Conservation (phyloP, 306 rosid species). For the Coriaria nepalensis region DNA sequence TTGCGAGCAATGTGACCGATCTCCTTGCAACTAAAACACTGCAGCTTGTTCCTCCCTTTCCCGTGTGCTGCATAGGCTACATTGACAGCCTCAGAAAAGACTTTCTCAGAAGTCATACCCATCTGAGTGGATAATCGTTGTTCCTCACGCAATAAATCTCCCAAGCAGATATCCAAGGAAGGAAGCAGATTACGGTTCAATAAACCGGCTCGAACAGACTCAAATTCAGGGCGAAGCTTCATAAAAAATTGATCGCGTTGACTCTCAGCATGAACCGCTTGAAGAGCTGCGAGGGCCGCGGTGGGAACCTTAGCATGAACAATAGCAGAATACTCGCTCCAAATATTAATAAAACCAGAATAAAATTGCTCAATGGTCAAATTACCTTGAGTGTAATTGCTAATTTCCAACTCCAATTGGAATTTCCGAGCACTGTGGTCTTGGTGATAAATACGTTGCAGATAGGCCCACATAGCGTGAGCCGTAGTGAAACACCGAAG, state of each 20-base stretch:
- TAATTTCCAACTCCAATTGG: background rate
- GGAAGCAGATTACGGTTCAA: background rate
- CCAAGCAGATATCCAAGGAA: background rate
- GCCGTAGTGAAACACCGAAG: background rate
- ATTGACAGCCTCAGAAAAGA: background rate
- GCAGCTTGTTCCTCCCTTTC: background rate
- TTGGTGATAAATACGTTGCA: background rate
- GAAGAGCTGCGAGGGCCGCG: background rate
- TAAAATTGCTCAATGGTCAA: slow-evolving; percentile 1
- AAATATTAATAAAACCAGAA: background rate
- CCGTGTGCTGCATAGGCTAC: background rate
- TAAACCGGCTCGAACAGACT: background rate
- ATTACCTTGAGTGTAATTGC: background rate
- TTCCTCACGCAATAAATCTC: slow-evolving; percentile 2
- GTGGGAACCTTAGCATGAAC: background rate
- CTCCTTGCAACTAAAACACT: slow-evolving; percentile 2
- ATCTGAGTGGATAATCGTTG: background rate
- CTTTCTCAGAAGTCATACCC: background rate
- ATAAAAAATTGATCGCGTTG: slow-evolving; percentile 4
- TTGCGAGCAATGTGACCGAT: background rate
- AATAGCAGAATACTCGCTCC: background rate
- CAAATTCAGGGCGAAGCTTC: background rate
- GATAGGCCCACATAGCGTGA: background rate
- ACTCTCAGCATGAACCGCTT: slow-evolving; percentile 1
- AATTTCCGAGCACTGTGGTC: background rate